Percentiles rank a stretch among this genome's conserved stretches.
phyloP scores from a whole-genome alignment of 768 basidiomycete species.

The Sutorius australiensis region DNA sequence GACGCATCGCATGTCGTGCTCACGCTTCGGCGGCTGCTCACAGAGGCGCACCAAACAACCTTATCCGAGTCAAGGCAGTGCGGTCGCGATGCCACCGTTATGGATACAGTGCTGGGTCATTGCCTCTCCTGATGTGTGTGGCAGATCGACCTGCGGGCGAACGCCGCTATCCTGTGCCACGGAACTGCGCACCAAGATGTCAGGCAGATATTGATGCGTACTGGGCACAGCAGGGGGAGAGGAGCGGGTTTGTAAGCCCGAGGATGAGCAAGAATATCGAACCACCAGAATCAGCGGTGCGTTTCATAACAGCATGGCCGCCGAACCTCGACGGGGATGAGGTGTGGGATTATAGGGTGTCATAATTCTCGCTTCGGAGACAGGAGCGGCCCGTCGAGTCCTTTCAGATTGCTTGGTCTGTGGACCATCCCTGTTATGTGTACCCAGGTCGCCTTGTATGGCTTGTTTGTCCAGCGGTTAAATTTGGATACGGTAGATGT shows the following conservation, averaged over 20 bases:
- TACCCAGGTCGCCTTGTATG: constrained; percentile 25
- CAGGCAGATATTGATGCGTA: constrained; percentile 34
- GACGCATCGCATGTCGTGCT: not conserved
- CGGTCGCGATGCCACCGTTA: constrained; percentile 37
- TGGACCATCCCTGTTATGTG: constrained; percentile 10
- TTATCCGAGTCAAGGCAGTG: constrained; percentile 27
- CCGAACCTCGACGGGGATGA: constrained; percentile 23
- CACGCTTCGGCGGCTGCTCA: constrained; percentile 20
- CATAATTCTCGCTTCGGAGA: constrained; percentile 15
- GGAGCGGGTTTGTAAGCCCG: not conserved
- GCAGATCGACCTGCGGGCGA: constrained; percentile 6
- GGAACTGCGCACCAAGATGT: constrained; percentile 27
- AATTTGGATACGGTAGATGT: constrained; percentile 21
- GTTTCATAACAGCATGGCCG: constrained; percentile 38
- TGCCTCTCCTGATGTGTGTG: constrained; percentile 10
- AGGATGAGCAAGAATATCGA: constrained; percentile 4
- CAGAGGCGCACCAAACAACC: constrained; percentile 29
- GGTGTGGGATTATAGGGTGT: constrained; percentile 12
- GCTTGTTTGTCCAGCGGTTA: constrained; percentile 9
- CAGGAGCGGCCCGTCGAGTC: constrained; percentile 8
- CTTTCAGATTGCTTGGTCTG: constrained; percentile 21
- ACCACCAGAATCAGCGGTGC: constrained; percentile 42
- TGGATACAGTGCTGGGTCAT: constrained; percentile 46
- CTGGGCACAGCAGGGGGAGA: constrained; percentile 33
- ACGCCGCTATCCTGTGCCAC: constrained; percentile 2